Evolutionary conservation across 202 grass and related monocot species (phyloP).

Genomic region (Brachypodium distachyon): DNA sequence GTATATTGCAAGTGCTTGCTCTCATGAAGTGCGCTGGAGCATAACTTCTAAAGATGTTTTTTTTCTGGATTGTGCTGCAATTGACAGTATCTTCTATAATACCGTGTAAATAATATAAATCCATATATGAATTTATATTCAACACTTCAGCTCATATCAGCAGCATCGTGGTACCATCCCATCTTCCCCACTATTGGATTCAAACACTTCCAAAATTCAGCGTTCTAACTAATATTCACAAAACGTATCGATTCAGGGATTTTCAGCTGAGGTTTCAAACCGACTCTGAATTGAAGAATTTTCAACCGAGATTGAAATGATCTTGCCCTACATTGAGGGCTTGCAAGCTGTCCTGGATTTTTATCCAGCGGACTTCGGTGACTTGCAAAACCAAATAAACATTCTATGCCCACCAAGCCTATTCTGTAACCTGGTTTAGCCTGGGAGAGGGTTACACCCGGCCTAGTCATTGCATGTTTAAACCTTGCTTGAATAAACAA

Average conservation of each 20-base stretch:
- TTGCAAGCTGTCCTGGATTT: neutral
- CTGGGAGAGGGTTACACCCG: neutral
- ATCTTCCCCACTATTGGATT: neutral
- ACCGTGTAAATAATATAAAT: neutral
- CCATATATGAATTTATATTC: neutral
- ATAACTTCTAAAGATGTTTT: neutral
- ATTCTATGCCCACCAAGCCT: neutral
- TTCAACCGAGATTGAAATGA: neutral
- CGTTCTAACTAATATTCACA: neutral
- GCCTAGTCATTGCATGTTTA: constrained; percentile 3
- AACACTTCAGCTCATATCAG: neutral
- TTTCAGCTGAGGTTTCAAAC: neutral
- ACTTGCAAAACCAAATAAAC: neutral
- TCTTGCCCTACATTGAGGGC: neutral
- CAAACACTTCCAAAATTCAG: neutral
- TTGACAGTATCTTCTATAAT: neutral
- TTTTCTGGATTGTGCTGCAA: neutral
- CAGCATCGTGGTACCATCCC: neutral
- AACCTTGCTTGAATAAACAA: neutral
- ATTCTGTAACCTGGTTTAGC: neutral
- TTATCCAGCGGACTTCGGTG: neutral
- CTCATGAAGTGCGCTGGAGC: neutral
- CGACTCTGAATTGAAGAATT: neutral
- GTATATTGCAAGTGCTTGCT: neutral
- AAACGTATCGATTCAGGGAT: neutral